Percentiles rank a stretch among this genome's conserved stretches.
Conservation (phyloP, 306 rosid genomes). For the Urtica urens region DNA sequence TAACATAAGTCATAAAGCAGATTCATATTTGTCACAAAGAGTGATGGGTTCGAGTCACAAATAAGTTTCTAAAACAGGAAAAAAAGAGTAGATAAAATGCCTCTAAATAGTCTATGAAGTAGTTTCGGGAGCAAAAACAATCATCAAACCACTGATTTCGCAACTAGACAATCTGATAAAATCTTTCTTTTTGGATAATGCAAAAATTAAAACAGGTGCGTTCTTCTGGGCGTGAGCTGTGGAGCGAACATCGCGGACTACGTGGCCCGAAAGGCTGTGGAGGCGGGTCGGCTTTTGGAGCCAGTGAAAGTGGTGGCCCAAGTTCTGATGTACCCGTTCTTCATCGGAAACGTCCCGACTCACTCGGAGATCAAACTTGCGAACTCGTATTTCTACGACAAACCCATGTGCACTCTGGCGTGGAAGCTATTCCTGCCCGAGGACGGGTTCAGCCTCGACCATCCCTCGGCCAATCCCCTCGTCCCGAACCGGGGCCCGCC, state of each 20-base stretch:
- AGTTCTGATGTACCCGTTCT: constrained; percentile 80
- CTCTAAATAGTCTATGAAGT: no score
- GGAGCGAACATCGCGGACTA: constrained; percentile 93
- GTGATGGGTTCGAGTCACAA: no score
- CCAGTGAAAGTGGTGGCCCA: constrained; percentile 96
- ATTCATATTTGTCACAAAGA: no score
- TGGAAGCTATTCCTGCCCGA: constrained; percentile 90
- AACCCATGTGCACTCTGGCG: constrained; percentile 85
- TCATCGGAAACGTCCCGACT: constrained; percentile 78
- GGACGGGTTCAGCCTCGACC: constrained; percentile 75
- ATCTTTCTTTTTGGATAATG: no score
- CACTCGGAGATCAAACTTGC: constrained; percentile 87
- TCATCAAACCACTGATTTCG: no score
- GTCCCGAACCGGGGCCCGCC: constrained; percentile 62
- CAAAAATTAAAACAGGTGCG: constrained; percentile 81
- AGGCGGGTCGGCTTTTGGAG: constrained; percentile 73
- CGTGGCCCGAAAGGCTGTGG: constrained; percentile 87
- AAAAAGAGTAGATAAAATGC: no score
- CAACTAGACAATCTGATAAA: no score
- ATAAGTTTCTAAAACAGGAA: no score
- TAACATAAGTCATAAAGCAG: no score
- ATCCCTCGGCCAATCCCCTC: constrained; percentile 85
- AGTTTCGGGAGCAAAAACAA: no score
- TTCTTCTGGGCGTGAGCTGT: constrained; percentile 94
- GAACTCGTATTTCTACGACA: constrained; percentile 88